Evolutionary conservation across 345 rosid species (phyloP).

Genomic region (Litchi chinensis): DNA sequence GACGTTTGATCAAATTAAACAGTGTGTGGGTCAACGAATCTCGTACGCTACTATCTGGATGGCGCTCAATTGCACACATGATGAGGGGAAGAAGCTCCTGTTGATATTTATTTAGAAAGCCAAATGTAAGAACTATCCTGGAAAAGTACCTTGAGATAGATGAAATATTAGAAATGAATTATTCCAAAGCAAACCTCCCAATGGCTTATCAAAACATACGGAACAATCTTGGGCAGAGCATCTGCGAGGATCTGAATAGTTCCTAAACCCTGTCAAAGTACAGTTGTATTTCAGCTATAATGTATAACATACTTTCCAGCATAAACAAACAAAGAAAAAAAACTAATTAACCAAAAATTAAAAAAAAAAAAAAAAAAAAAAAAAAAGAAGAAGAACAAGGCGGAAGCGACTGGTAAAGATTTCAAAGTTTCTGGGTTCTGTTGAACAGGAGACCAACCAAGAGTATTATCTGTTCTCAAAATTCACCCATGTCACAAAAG

Average conservation of each 20-base stretch:
- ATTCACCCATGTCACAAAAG: slow-evolving; percentile 4
- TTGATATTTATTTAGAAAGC: slow-evolving; percentile 14
- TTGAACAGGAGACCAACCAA: not conserved
- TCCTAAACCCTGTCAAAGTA: slow-evolving; percentile 70
- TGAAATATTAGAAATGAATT: not conserved
- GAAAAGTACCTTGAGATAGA: not conserved
- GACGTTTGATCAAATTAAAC: slow-evolving; percentile 94
- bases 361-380: no score
- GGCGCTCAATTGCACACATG: slow-evolving; percentile 99
- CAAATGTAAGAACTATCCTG: slow-evolving; percentile 16
- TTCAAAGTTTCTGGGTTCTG: not conserved
- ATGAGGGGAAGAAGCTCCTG: slow-evolving; percentile 98
- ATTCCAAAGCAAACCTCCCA: slow-evolving; percentile 69
- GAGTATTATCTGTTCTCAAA: not conserved
- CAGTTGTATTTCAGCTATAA: slow-evolving; percentile 21
- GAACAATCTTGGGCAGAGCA: slow-evolving; percentile 96
- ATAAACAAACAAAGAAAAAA: slow-evolving; percentile 6
- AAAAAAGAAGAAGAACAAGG: slow-evolving; percentile 8
- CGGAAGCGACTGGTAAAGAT: not conserved
- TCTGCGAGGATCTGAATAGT: slow-evolving; percentile 96
- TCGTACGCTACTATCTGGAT: slow-evolving; percentile 74
- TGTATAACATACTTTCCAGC: slow-evolving; percentile 17
- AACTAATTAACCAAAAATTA: not conserved
- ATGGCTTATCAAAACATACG: slow-evolving; percentile 94
- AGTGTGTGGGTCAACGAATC: slow-evolving; percentile 94